Evolutionary conservation across 1,284 basidiomycete species (phyloP).

Genomic region (Pascua sp.): DNA sequence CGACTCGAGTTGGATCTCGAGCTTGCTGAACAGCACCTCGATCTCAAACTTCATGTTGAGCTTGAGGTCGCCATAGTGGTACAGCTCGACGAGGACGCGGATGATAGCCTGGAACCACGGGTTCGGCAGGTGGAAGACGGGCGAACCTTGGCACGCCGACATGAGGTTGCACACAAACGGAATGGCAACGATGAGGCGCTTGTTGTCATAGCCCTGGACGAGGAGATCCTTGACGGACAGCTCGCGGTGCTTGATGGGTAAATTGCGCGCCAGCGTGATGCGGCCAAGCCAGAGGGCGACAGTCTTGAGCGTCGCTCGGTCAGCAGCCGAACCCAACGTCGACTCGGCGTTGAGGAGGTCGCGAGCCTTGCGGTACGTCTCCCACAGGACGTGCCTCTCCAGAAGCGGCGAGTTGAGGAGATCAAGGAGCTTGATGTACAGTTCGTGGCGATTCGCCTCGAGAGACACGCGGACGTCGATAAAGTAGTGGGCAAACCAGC

Average conservation of each 20-base stretch:
- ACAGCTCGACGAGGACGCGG: conserved; percentile 86
- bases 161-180: conserved; percentile 98
- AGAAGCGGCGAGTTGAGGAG: conserved; percentile 66
- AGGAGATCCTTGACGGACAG: conserved; percentile 95
- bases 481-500: conserved; percentile 97
- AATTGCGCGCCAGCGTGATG: conserved; percentile 86
- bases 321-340: conserved; percentile 77
- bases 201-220: conserved; percentile 89
- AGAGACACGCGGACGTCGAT: conserved; percentile 93
- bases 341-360: conserved; percentile 86
- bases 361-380: conserved; percentile 85
- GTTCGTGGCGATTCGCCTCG: conserved; percentile 94
- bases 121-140: conserved; percentile 92
- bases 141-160: conserved; percentile 82
- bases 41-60: conserved; percentile 99
- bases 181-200: conserved; percentile 88
- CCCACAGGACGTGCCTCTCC: conserved; percentile 78
- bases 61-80: conserved; percentile 94
- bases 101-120: conserved; percentile 98
- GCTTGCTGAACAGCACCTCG: conserved; percentile 89
- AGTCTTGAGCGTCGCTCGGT: conserved; percentile 87
- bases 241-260: conserved; percentile 89
- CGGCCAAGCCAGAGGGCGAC: conserved; percentile 92
- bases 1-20: conserved; percentile 81
- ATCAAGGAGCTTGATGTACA: conserved; percentile 92